Conservation (phyloP, 2,329 filamentous ascomycete genomes). For the Colletotrichum graminicola region DNA sequence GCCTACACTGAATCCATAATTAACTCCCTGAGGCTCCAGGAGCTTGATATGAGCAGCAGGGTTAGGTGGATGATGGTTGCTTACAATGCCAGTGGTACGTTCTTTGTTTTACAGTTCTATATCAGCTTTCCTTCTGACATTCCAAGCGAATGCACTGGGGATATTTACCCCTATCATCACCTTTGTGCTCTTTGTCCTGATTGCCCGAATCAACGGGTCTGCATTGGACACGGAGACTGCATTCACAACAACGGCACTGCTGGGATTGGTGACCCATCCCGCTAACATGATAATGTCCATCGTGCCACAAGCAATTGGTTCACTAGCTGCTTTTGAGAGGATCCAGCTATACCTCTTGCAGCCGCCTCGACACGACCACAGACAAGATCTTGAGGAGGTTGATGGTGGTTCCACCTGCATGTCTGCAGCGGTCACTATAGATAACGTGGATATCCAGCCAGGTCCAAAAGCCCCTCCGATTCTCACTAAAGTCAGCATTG, state of each 20-base stretch:
- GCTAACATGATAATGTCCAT: slow-evolving; percentile 37
- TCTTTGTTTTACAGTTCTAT: neutral
- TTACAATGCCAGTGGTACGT: slow-evolving; percentile 29
- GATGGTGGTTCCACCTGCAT: too few relatives aligned
- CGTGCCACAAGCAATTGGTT: slow-evolving; percentile 37
- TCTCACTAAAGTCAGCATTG: neutral
- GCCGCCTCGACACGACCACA: slow-evolving; percentile 25
- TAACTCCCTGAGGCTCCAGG: slow-evolving; percentile 51
- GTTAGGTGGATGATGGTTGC: slow-evolving; percentile 42
- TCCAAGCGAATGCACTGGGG: slow-evolving; percentile 40
- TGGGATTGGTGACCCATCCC: slow-evolving; percentile 43
- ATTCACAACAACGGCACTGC: slow-evolving; percentile 45
- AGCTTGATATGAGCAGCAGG: slow-evolving; percentile 40
- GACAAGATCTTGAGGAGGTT: neutral
- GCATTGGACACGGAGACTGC: slow-evolving; percentile 28
- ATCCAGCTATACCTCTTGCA: slow-evolving; percentile 42
- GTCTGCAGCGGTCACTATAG: neutral
- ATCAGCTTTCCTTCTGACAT: too few relatives aligned
- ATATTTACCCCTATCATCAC: slow-evolving; percentile 36
- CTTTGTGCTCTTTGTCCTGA: slow-evolving; percentile 11
- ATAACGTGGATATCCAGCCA: neutral
- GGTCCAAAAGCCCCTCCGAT: neutral
- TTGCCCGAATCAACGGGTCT: neutral
- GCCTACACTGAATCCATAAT: slow-evolving; percentile 49
- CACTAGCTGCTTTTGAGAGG: slow-evolving; percentile 41